Base-by-base conservation (phyloP, 345 rosid species). In the Eucalyptus tenuipes region DNA sequence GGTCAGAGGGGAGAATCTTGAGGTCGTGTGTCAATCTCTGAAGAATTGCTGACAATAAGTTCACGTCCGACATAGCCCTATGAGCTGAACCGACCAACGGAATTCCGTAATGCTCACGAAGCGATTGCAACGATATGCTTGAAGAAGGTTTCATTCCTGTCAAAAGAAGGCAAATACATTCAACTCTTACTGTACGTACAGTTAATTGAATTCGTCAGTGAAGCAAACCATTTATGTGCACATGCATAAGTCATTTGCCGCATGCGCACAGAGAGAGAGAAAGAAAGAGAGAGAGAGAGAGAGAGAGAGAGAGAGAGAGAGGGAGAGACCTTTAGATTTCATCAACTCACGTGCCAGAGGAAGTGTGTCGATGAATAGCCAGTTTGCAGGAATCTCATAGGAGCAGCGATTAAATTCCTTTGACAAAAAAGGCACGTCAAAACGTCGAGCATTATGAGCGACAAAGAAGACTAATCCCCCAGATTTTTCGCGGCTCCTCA, bases 41-140 rank as follows among this genome's bases (percentile, higher is more conserved):
- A 61, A 97, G 91, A 90, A 97, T 86, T 90, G 91, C 47, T 44
- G 98, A 92, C 89, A 96, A 90, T n/a, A 91, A 53, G 13, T 89
- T 92, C 79, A 95, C 99, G 88, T 97, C 99, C 11, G 98, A 90
- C 96, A 96, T 94, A 66, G 99, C 99, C 92, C 99, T 93, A 75
- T 97, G 99, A 85, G 99, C 96, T 25, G 94, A 79, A 91, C 97
- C 98, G 3, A 87, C 89, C 80, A 91, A 91, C 11, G 91, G 85
- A 29, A 96, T 90, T 10, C 44, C 29, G 31, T 93, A 95, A 88
- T 90, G 85, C 87, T 95, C 91, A 0, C 94, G 90, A 8, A 97
- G 94, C 10, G 90, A 94, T 92, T 92, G 53, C 91, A 97, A 89
- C 13, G 94, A 88, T 13, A 86, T 20, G 89, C 91, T 90, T 53